These are phyloP conservation scores for Begonia masoniana DNA, from an alignment of 306 rosid species.

Conservation along the genomic window DNA sequence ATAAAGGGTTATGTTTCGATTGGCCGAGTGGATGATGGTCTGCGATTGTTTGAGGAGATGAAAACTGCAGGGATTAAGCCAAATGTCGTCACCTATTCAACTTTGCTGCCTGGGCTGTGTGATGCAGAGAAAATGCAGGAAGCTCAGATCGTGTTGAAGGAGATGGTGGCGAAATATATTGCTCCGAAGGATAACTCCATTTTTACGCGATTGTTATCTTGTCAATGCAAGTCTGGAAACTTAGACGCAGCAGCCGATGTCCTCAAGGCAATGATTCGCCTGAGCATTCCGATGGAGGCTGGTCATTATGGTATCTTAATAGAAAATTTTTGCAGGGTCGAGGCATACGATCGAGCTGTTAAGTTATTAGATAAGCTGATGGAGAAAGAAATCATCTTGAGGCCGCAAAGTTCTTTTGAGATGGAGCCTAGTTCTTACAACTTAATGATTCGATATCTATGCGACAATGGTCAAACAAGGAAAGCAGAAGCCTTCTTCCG, in stretches of 20 bases:
- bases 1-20: conserved; percentile 58
- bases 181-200: conserved; percentile 69
- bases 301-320: conserved; percentile 79
- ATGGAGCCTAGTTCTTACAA: conserved; percentile 72
- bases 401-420: conserved; percentile 48
- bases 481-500: conserved; percentile 74
- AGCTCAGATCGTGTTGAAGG: conserved; percentile 42
- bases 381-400: conserved; percentile 63
- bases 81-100: conserved; percentile 56
- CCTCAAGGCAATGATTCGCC: conserved; percentile 55
- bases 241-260: conserved; percentile 76
- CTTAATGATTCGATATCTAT: conserved; percentile 55
- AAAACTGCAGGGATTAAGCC: conserved; percentile 57
- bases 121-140: conserved; percentile 45
- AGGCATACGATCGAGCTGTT: conserved; percentile 48
- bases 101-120: conserved; percentile 71
- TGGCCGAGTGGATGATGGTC: conserved; percentile 45
- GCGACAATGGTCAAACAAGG: conserved; percentile 52
- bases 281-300: conserved; percentile 81
- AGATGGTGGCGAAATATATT: conserved; percentile 60
- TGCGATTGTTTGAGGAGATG: conserved; percentile 58
- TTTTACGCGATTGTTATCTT: conserved; percentile 36
- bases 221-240: conserved; percentile 61
- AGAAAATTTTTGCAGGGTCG: conserved; percentile 70
- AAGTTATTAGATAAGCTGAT: conserved; percentile 64